A percentile compares a stretch with the other conserved stretches of the same genome.
Evolutionary conservation across 2,329 filamentous ascomycete species (phyloP).

Genomic region (Microascus cirrosus): DNA sequence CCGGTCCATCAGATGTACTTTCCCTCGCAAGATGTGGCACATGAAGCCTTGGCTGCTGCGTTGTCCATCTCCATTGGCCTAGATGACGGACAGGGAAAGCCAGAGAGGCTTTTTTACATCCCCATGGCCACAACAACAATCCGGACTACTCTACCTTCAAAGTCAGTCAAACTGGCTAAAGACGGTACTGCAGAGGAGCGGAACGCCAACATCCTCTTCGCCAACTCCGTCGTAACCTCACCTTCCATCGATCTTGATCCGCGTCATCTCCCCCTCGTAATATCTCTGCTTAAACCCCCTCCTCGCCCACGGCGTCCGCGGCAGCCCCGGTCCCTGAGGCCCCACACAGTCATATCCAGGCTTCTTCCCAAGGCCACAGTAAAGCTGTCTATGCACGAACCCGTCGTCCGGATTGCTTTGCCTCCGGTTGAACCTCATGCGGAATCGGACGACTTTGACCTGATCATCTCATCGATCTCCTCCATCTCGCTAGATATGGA

Average conservation of each 20-base stretch:
- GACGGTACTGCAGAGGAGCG: slow-evolving; percentile 66
- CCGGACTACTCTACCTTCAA: slow-evolving; percentile 87
- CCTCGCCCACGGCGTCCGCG: slow-evolving; percentile 21
- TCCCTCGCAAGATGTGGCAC: slow-evolving; percentile 79
- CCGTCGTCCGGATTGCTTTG: slow-evolving; percentile 79
- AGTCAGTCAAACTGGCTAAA: slow-evolving; percentile 72
- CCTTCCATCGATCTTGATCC: slow-evolving; percentile 90
- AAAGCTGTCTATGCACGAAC: slow-evolving; percentile 94
- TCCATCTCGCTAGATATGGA: slow-evolving; percentile 89
- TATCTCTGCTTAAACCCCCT: slow-evolving; percentile 60
- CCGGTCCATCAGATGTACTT: slow-evolving; percentile 99
- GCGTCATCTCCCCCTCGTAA: slow-evolving; percentile 74
- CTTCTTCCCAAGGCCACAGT: slow-evolving; percentile 87
- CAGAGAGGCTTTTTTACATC: slow-evolving; percentile 81
- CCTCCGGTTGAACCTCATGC: slow-evolving; percentile 59
- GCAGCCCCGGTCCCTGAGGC: slow-evolving; percentile 28
- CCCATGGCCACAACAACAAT: slow-evolving; percentile 96
- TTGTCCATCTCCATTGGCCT: slow-evolving; percentile 87
- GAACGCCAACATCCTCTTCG: slow-evolving; percentile 92
- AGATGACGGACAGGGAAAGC: slow-evolving; percentile 77
- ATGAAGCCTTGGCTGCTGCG: slow-evolving; percentile 85
- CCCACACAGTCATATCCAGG: slow-evolving; percentile 70
- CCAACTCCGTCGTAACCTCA: slow-evolving; percentile 91
- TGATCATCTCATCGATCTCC: slow-evolving; percentile 91
- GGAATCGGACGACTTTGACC: slow-evolving; percentile 74